Percentiles rank a stretch among this genome's conserved stretches.
phyloP scores from a whole-genome alignment of 1,284 basidiomycete genomes.

The Mycena citricolor region DNA sequence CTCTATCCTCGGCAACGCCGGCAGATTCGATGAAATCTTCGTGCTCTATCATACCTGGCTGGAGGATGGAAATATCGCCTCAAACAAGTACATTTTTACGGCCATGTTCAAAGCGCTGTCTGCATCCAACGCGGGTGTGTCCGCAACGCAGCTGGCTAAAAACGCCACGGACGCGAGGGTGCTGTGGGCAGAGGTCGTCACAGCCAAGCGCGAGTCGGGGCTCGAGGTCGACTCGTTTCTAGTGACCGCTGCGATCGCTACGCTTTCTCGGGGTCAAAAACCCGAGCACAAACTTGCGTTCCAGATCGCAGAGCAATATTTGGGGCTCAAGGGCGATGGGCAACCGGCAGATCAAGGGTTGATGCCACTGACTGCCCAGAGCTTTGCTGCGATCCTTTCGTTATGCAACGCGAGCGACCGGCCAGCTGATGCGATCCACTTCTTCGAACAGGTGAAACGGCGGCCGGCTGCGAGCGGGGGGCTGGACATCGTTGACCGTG shows the following conservation, averaged over 20 bases:
- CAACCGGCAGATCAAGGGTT: conserved; percentile 38
- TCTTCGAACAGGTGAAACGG: conserved; percentile 56
- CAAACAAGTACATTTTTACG: conserved; percentile 58
- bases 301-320: conserved; percentile 59
- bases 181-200: conserved; percentile 64
- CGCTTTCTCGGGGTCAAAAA: conserved; percentile 52
- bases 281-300: conserved; percentile 63
- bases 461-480: conserved; percentile 36
- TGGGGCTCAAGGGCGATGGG: conserved; percentile 53
- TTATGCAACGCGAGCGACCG: conserved; percentile 53
- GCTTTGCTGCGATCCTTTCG: conserved; percentile 53
- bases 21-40: conserved; percentile 61
- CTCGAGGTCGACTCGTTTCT: conserved; percentile 53
- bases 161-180: conserved; percentile 58
- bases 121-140: conserved; percentile 24
- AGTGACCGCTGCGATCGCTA: conserved; percentile 48
- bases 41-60: conserved; percentile 71
- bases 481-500: conserved; percentile 42
- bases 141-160: conserved; percentile 28
- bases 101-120: conserved; percentile 58
- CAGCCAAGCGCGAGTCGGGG: conserved; percentile 44
- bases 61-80: conserved; percentile 52
- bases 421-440: conserved; percentile 49
- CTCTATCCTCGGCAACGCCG: conserved; percentile 56
- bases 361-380: conserved; percentile 42